These are phyloP conservation scores for Calonectria hawksworthii DNA, from an alignment of 2,329 filamentous ascomycete genomes.

Conservation along the genomic window DNA sequence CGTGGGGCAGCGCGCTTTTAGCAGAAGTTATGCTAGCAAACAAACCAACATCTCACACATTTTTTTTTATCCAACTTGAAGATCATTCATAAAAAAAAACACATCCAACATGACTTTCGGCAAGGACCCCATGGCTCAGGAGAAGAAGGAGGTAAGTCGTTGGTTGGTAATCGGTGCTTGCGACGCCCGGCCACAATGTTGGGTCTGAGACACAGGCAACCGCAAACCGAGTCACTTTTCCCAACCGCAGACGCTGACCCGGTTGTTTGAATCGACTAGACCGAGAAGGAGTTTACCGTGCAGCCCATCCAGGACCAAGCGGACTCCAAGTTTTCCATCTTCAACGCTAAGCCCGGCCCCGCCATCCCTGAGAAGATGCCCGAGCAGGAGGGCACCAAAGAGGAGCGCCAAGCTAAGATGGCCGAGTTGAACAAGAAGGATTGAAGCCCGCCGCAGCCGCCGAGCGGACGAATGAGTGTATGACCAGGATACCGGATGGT, in stretches of 20 bases:
- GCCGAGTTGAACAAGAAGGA: slow-evolving; percentile 73
- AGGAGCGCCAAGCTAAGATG: slow-evolving; percentile 76
- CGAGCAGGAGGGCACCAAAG: slow-evolving; percentile 72
- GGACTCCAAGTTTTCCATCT: slow-evolving; percentile 64
- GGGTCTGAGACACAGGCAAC: neutral
- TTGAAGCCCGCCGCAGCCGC: slow-evolving; percentile 31
- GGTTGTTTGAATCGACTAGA: slow-evolving; percentile 37
- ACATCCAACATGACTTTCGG: slow-evolving; percentile 27
- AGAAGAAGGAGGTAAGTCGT: slow-evolving; percentile 48
- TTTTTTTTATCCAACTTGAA: neutral
- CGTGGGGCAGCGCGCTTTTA: slow-evolving; percentile 21
- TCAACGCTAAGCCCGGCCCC: slow-evolving; percentile 71
- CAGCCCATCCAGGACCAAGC: slow-evolving; percentile 60
- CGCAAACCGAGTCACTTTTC: neutral
- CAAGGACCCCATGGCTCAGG: slow-evolving; percentile 47
- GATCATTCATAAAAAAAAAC: neutral
- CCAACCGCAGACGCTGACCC: slow-evolving; percentile 23
- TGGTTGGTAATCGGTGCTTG: neutral
- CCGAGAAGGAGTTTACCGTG: slow-evolving; percentile 61
- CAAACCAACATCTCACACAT: slow-evolving; percentile 16
- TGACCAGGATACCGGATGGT: slow-evolving; percentile 35
- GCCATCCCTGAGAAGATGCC: slow-evolving; percentile 68
- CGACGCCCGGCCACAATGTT: neutral
- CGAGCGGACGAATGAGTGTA: slow-evolving; percentile 33
- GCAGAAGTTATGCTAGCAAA: neutral